These are phyloP conservation scores for Eurotiales sp. DNA, from an alignment of 2,329 filamentous ascomycete genomes.

Conservation along the genomic window DNA sequence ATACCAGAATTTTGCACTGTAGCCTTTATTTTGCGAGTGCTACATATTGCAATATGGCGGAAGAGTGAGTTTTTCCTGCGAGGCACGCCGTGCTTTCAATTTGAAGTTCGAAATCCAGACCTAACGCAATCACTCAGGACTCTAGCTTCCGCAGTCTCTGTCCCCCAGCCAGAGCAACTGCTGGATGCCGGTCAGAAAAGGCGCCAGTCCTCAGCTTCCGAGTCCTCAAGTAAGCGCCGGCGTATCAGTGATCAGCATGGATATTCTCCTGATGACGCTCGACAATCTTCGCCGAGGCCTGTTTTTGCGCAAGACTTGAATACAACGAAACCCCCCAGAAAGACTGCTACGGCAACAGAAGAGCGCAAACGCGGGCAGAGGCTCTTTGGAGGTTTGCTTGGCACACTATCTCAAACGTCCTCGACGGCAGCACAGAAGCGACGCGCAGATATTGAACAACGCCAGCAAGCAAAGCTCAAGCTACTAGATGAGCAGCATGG, in stretches of 20 bases:
- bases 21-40: not conserved
- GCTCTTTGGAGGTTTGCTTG: constrained; percentile 78
- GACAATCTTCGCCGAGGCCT: constrained; percentile 19
- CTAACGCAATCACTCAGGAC: constrained; percentile 24
- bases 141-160: constrained; percentile 51
- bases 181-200: constrained; percentile 44
- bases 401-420: constrained; percentile 70
- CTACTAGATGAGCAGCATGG: constrained; percentile 70
- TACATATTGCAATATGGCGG: constrained; percentile 18
- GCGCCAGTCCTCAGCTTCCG: constrained; percentile 51
- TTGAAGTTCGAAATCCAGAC: not conserved
- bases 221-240: constrained; percentile 52
- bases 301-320: constrained; percentile 17
- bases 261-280: constrained; percentile 16
- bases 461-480: constrained; percentile 75
- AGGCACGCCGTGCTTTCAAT: not conserved
- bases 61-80: constrained; percentile 20
- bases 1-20: not conserved
- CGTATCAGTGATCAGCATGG: constrained; percentile 39
- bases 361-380: constrained; percentile 82
- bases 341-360: constrained; percentile 55
- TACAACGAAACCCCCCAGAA: constrained; percentile 19
- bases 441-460: constrained; percentile 75
- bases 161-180: constrained; percentile 42
- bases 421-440: constrained; percentile 62